Conservation (phyloP, 2,329 filamentous ascomycete genomes). For the Dothistroma pini region DNA sequence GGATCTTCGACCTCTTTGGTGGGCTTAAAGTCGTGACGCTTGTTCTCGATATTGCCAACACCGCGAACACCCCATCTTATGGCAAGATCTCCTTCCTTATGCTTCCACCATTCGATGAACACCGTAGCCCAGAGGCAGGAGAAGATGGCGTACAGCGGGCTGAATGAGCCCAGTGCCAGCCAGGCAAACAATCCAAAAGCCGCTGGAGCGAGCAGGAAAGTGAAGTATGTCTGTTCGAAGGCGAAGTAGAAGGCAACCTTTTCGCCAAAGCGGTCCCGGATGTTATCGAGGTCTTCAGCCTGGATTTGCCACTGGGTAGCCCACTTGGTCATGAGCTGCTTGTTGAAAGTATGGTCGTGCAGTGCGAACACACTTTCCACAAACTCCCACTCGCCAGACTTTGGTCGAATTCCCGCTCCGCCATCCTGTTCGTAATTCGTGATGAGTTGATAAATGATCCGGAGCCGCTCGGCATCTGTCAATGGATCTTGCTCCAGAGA, state of each 20-base stretch:
- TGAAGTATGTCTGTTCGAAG: conserved; percentile 86
- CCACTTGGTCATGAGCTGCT: conserved; percentile 53
- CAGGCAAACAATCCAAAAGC: conserved; percentile 72
- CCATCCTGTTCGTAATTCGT: conserved; percentile 47
- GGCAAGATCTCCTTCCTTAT: conserved; percentile 80
- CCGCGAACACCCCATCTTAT: conserved; percentile 86
- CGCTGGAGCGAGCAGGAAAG: conserved; percentile 78
- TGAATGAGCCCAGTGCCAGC: conserved; percentile 81
- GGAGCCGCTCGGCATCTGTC: conserved; percentile 81
- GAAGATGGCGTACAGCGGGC: conserved; percentile 70
- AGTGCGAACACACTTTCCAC: conserved; percentile 50
- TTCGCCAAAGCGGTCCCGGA: conserved; percentile 49
- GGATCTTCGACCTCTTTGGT: conserved; percentile 74
- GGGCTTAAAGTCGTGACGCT: conserved; percentile 72
- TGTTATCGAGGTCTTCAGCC: conserved; percentile 49
- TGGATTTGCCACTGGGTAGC: conserved; percentile 45
- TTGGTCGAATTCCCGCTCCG: conserved; percentile 50
- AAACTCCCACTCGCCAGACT: conserved; percentile 49
- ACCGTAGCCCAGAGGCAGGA: conserved; percentile 83
- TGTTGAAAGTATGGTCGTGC: conserved; percentile 51
- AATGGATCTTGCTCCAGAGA: conserved; percentile 71
- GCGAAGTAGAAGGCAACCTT: conserved; percentile 92
- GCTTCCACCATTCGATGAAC: conserved; percentile 96
- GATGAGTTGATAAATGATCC: conserved; percentile 78
- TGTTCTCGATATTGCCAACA: conserved; percentile 75